phyloP scores from a whole-genome alignment of 148 eudicot species.

The Cornus suecica region DNA sequence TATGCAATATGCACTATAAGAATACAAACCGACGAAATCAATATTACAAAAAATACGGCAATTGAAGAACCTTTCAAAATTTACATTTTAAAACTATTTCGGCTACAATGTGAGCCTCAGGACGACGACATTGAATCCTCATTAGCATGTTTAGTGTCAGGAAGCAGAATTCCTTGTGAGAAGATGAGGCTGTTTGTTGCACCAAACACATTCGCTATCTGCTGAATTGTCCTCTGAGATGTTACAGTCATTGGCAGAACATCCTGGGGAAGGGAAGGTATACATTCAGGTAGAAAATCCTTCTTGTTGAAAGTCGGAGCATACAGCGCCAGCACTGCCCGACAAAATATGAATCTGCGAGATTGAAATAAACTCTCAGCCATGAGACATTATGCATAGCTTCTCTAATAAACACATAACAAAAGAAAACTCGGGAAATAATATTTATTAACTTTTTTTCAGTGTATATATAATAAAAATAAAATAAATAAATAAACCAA shows the following conservation, averaged over 20 bases:
- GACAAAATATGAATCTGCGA: conserved; percentile 78
- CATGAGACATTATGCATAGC: not conserved
- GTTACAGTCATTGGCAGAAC: conserved; percentile 46
- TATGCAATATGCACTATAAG: not conserved
- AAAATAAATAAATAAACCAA: not conserved
- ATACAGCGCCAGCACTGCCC: conserved; percentile 59
- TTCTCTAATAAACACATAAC: too few relatives aligned
- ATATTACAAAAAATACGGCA: not conserved
- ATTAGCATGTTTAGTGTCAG: conserved; percentile 10
- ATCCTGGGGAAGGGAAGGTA: conserved; percentile 69
- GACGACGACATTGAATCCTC: conserved; percentile 9
- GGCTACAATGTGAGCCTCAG: conserved; percentile 7
- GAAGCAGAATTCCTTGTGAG: conserved; percentile 30
- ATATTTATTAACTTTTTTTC: too few relatives aligned
- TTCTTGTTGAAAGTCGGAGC: conserved; percentile 47
- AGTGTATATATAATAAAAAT: too few relatives aligned
- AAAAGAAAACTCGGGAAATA: too few relatives aligned
- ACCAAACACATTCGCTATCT: conserved; percentile 53
- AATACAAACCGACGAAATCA: not conserved
- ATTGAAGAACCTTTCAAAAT: not conserved
- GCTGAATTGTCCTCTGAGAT: conserved; percentile 46
- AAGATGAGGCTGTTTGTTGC: conserved; percentile 49
- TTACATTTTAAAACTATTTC: not conserved
- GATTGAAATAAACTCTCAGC: conserved; percentile 8
- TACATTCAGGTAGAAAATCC: conserved; percentile 66